Conservation (phyloP, 2,329 filamentous ascomycete species). For the Aspergillus caelatus region DNA sequence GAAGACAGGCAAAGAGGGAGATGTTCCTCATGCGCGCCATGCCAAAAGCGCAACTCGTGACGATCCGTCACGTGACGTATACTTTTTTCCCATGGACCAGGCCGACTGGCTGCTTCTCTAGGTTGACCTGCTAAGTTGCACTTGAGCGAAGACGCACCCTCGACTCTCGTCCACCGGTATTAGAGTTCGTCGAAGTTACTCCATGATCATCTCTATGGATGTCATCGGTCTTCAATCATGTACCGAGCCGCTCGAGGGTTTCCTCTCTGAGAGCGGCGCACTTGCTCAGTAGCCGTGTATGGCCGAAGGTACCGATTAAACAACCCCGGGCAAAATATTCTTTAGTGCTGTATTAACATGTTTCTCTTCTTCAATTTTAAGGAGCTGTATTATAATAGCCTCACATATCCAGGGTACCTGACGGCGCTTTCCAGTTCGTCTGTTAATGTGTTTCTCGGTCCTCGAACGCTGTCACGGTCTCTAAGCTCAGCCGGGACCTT, state of each 20-base stretch:
- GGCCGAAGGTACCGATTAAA: conserved; percentile 28
- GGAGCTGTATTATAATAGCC: conserved; percentile 11
- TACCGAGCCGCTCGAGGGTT: conserved; percentile 39
- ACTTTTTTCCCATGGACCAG: conserved; percentile 29
- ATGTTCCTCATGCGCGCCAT: conserved; percentile 34
- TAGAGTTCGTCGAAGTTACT: conserved; percentile 12
- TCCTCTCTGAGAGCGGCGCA: conserved; percentile 39
- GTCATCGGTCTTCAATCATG: conserved; percentile 46
- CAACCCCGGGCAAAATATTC: too few relatives aligned
- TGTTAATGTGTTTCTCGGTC: conserved; percentile 8
- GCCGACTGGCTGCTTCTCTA: conserved; percentile 4
- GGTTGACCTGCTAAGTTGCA: background rate
- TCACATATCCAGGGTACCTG: conserved; percentile 9
- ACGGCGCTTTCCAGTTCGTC: conserved; percentile 4
- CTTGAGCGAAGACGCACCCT: background rate
- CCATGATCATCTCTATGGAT: conserved; percentile 43
- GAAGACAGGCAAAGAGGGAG: conserved; percentile 26
- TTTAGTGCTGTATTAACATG: conserved; percentile 4
- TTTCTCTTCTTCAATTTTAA: background rate
- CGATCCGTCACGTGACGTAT: conserved; percentile 35
- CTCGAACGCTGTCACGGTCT: conserved; percentile 3
- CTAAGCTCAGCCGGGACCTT: conserved; percentile 5
- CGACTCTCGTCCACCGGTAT: conserved; percentile 1
- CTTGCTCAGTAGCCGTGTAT: conserved; percentile 27
- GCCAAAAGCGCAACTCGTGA: conserved; percentile 37